Conservation (phyloP, 2,329 filamentous ascomycete genomes). For the Microcera coccophila region DNA sequence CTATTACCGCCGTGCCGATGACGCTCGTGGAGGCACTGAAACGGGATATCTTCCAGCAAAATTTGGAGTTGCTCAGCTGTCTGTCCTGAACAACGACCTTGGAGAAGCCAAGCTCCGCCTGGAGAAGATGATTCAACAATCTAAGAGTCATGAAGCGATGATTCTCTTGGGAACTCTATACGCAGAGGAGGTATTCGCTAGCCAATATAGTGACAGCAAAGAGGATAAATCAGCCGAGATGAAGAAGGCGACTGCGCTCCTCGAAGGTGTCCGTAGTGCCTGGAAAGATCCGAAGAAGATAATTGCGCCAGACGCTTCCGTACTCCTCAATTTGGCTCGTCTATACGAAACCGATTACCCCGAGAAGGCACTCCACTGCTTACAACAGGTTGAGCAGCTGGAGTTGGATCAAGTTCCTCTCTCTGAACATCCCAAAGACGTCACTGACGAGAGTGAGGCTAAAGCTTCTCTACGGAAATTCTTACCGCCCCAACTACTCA, state of each 20-base stretch:
- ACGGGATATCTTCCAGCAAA: slow-evolving; percentile 90
- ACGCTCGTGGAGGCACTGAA: slow-evolving; percentile 86
- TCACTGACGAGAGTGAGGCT: slow-evolving; percentile 54
- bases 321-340: slow-evolving; percentile 85
- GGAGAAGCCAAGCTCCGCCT: slow-evolving; percentile 89
- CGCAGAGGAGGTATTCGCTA: slow-evolving; percentile 87
- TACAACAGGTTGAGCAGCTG: slow-evolving; percentile 87
- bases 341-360: slow-evolving; percentile 83
- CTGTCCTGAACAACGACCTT: slow-evolving; percentile 76
- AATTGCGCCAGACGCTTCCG: slow-evolving; percentile 73
- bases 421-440: slow-evolving; percentile 59
- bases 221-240: slow-evolving; percentile 84
- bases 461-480: slow-evolving; percentile 66
- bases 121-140: slow-evolving; percentile 89
- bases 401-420: slow-evolving; percentile 75
- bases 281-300: slow-evolving; percentile 95
- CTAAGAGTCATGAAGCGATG: slow-evolving; percentile 83
- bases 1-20: slow-evolving; percentile 85
- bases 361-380: slow-evolving; percentile 86
- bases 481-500: slow-evolving; percentile 84
- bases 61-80: slow-evolving; percentile 87
- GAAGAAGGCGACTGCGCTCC: slow-evolving; percentile 78
- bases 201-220: slow-evolving; percentile 65
- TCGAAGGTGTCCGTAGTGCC: slow-evolving; percentile 78
- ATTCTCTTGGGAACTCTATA: slow-evolving; percentile 86